Base-by-base conservation (phyloP, 768 basidiomycete genomes). In the Xanthoconium stramineum region DNA sequence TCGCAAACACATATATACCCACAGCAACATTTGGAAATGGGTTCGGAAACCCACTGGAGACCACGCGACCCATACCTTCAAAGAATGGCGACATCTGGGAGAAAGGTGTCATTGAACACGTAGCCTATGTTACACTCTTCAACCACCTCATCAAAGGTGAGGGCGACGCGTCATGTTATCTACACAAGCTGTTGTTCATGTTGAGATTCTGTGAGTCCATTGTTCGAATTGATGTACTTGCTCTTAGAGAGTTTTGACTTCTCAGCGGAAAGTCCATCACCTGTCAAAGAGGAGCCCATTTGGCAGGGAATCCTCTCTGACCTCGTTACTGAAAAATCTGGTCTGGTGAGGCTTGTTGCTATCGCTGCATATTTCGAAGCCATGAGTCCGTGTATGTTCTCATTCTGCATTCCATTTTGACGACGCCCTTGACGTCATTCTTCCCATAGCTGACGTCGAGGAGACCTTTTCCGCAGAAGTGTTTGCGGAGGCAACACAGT, bases 21-120 rank as follows among this genome's bases (percentile, higher is more conserved):
- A 55, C 48, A 39, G 53, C 53, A 43, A 55, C 53, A 6, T 55
- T 55, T 36, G 53, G 53, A 13, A 48, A 55, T 29, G 53, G 53
- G 24, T 55, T 48, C 15, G 53, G 53, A 35, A 55, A 55, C 15
- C 53, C 53, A 3, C 24, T 55, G 2, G 53, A 55, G 40, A 55
- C 53, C 6, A 47, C 53, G 12, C 47, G 53, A 15, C 53, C 53
- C 17, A 48, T 55, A n/a, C 53, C 32, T 40, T 54, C 46, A 20
- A 48, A 24, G 35, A 46, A 47, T 11, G 47, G 48, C 6, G 53
- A 55, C 17, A 48, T 55, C 12, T 55, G 53, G 53, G 53, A 55
- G 47, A 40, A 48, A 43, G 53, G 53, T 35, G 47, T 17, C 39
- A 48, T 55, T 19, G 47, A 55, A 7, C 47, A 33, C 19, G 30